phyloP scores from a whole-genome alignment of 2,329 filamentous ascomycete genomes.

The Lachnellula cervina region DNA sequence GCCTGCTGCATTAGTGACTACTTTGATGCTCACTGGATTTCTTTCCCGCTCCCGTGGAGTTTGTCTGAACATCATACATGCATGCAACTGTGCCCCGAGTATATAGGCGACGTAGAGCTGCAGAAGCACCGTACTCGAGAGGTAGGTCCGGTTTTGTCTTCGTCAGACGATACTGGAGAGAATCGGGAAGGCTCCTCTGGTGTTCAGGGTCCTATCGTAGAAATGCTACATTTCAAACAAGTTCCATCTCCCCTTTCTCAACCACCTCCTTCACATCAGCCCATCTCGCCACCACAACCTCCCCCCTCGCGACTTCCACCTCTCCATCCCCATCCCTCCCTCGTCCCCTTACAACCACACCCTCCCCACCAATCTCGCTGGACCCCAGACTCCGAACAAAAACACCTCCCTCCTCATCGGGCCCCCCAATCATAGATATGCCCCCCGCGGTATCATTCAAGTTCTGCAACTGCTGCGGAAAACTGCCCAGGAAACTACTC shows the following conservation, averaged over 20 bases:
- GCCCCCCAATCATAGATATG: conserved; percentile 85
- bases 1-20: too few relatives aligned
- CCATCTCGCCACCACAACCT: conserved; percentile 28
- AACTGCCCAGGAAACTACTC: conserved; percentile 75
- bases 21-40: too few relatives aligned
- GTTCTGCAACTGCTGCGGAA: conserved; percentile 73
- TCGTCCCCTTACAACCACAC: conserved; percentile 73
- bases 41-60: too few relatives aligned
- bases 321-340: conserved; percentile 60
- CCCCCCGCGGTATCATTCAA: conserved; percentile 88
- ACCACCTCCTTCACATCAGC: conserved; percentile 38
- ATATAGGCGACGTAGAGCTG: too few relatives aligned
- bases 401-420: conserved; percentile 77
- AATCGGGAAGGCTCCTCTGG: too few relatives aligned
- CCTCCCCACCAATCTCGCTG: conserved; percentile 63
- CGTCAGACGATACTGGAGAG: too few relatives aligned
- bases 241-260: conserved; percentile 47
- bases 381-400: conserved; percentile 68
- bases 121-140: too few relatives aligned
- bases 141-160: too few relatives aligned
- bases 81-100: too few relatives aligned
- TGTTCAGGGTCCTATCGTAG: too few relatives aligned
- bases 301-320: conserved; percentile 43
- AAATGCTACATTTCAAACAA: conserved; percentile 15
- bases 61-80: too few relatives aligned